Base-by-base conservation (phyloP, 2,329 filamentous ascomycete species). In the Incumbomyces lentus region DNA sequence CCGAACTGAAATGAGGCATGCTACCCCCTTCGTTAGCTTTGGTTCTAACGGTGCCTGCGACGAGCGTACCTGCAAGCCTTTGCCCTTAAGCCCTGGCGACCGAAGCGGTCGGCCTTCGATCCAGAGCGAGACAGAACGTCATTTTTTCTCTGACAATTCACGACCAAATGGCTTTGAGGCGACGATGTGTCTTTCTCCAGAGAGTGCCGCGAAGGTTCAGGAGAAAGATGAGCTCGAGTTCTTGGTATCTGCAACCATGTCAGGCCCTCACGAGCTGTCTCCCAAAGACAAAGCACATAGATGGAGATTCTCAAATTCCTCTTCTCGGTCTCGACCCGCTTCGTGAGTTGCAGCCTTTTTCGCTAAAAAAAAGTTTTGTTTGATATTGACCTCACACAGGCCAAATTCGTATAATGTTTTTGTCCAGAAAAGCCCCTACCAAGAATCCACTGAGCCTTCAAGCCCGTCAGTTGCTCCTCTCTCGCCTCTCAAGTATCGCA, bases 11-110 rank as follows among this genome's bases (percentile, higher is more conserved):
- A 45, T 45, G 42, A 14, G 16, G 33, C 19, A 45, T 3, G 34
- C 29, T 13, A 29, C 18, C 6, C 13, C 33, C 13, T 31, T 29
- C 13, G 17, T 19, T 7, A 19, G 29, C 26, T 33, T 49, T 7
- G 50, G 48, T 33, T 49, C 52, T 46, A 49, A 54, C 43, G 52
- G 52, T 31, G 39, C 50, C 22, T 36, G 19, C 41, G 45, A 53
- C 18, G 47, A 44, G 16, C 38, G 52, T 29, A 31, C 18, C 36
- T 53, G 55, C 45, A 56, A 56, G 38, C 50, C 53, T 29, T 35
- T 54, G 14, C 53, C 53, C 10, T 44, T 54, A 7, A 54, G 43
- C 19, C 53, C 53, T 19, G 40, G 30, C 18, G 52, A 52, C 12
- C 34, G 33, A 14, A 31, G 19, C 33, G 26, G 33, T 10, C 16